phyloP scores from a whole-genome alignment of 257 asterid genomes.

The Sherardia arvensis region DNA sequence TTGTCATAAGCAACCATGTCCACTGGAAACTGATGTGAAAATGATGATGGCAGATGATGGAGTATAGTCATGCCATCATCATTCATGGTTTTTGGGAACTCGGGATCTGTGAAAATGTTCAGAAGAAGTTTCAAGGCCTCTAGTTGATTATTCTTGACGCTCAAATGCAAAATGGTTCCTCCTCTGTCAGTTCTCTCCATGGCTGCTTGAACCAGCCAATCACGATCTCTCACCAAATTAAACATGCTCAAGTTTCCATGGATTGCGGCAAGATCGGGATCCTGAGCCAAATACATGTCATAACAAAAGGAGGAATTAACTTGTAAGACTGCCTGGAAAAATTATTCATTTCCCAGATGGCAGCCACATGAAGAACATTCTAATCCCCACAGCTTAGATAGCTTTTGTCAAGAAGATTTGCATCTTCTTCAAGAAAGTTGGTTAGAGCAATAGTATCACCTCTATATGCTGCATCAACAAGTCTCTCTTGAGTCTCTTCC shows the following conservation, averaged over 20 bases:
- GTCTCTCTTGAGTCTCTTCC: neutral
- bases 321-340: neutral
- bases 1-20: constrained; percentile 41
- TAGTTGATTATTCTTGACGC: constrained; percentile 14
- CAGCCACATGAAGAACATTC: neutral
- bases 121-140: constrained; percentile 28
- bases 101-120: constrained; percentile 5
- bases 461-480: neutral
- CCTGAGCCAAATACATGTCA: constrained; percentile 2
- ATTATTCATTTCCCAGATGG: neutral
- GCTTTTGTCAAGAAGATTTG: neutral
- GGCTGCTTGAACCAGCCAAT: constrained; percentile 1
- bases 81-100: constrained; percentile 12
- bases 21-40: constrained; percentile 27
- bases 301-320: neutral
- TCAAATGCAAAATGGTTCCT: constrained; percentile 26
- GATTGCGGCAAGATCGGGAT: constrained; percentile 25
- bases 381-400: neutral
- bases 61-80: constrained; percentile 33
- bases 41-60: too few relatives aligned
- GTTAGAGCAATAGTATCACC: neutral
- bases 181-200: neutral
- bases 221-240: constrained; percentile 14
- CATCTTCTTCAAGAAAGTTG: neutral
- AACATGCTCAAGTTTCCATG: constrained; percentile 29